Evolutionary conservation across 2,329 filamentous ascomycete genomes (phyloP).

Genomic region (Arthroderma sp.): DNA sequence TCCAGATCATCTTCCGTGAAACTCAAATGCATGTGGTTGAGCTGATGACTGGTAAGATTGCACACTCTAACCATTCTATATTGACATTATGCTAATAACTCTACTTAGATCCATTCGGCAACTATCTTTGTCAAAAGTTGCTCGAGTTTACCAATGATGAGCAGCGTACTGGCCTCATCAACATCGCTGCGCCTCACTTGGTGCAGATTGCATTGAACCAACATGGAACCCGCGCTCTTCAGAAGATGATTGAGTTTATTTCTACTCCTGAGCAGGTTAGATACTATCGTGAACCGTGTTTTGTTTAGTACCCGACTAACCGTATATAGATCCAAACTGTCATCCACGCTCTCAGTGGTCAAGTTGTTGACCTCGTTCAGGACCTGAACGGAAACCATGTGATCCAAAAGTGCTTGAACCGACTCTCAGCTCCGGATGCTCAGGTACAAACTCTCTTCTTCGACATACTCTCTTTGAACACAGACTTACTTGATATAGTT

Average conservation of each 20-base stretch:
- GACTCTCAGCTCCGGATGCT: slow-evolving; percentile 68
- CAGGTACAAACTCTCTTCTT: slow-evolving; percentile 34
- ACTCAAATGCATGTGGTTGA: slow-evolving; percentile 89
- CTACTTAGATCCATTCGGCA: slow-evolving; percentile 73
- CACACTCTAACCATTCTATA: background rate
- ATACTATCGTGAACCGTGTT: background rate
- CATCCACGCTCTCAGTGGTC: slow-evolving; percentile 66
- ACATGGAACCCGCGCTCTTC: slow-evolving; percentile 87
- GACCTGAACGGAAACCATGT: slow-evolving; percentile 98
- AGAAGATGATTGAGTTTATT: slow-evolving; percentile 99
- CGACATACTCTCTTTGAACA: background rate
- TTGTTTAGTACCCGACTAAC: slow-evolving; percentile 13
- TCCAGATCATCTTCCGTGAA: slow-evolving; percentile 89
- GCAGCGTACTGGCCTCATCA: slow-evolving; percentile 82
- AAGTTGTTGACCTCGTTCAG: slow-evolving; percentile 89
- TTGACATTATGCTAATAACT: background rate
- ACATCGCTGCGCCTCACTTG: slow-evolving; percentile 77
- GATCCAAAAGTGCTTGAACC: slow-evolving; percentile 97
- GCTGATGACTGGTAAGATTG: slow-evolving; percentile 65
- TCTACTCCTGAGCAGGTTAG: slow-evolving; percentile 63
- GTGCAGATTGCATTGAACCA: slow-evolving; percentile 92
- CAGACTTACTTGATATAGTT: slow-evolving; percentile 41
- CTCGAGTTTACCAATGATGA: slow-evolving; percentile 91
- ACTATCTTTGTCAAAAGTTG: slow-evolving; percentile 98
- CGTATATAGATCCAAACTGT: slow-evolving; percentile 57